A percentile compares a stretch with the other conserved stretches of the same genome.
These are phyloP conservation scores for Diaporthe nobilis DNA, from an alignment of 2,329 filamentous ascomycete species.

Conservation along the genomic window DNA sequence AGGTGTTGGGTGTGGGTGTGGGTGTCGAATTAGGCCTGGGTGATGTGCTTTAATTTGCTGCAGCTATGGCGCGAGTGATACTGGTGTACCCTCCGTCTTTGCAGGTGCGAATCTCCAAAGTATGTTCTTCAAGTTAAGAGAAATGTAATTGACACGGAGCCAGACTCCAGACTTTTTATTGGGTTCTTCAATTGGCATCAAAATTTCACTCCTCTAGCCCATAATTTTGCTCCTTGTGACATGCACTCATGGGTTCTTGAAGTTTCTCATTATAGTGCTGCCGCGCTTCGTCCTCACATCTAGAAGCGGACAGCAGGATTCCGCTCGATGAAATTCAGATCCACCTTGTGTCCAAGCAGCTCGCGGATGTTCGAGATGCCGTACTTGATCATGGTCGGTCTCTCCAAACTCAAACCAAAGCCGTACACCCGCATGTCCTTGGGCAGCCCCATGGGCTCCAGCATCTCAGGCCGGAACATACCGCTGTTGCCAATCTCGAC, in stretches of 20 bases:
- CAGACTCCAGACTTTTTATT: conserved; percentile 19
- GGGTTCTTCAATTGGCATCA: background rate
- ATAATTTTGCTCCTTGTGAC: background rate
- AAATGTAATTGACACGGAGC: conserved; percentile 31
- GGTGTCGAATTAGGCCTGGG: too few relatives aligned
- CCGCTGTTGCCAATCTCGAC: conserved; percentile 98
- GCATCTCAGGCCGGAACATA: conserved; percentile 99
- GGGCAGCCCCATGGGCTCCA: conserved; percentile 93
- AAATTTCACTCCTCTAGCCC: conserved; percentile 1
- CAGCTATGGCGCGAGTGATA: too few relatives aligned
- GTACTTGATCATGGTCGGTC: conserved; percentile 98
- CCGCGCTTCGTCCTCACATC: conserved; percentile 18
- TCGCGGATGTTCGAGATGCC: conserved; percentile 92
- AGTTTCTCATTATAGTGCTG: conserved; percentile 8
- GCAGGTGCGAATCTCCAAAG: background rate
- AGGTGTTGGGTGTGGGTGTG: too few relatives aligned
- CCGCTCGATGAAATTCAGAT: conserved; percentile 38
- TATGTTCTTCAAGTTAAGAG: conserved; percentile 15
- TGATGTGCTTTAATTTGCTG: too few relatives aligned
- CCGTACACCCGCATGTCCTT: conserved; percentile 95
- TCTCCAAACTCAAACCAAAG: conserved; percentile 91
- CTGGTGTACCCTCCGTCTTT: too few relatives aligned
- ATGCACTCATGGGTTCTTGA: conserved; percentile 1
- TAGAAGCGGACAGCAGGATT: conserved; percentile 38
- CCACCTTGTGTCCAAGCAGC: conserved; percentile 91